phyloP scores from a whole-genome alignment of 441 rosid species.

The Euphorbia neoarborescens region DNA sequence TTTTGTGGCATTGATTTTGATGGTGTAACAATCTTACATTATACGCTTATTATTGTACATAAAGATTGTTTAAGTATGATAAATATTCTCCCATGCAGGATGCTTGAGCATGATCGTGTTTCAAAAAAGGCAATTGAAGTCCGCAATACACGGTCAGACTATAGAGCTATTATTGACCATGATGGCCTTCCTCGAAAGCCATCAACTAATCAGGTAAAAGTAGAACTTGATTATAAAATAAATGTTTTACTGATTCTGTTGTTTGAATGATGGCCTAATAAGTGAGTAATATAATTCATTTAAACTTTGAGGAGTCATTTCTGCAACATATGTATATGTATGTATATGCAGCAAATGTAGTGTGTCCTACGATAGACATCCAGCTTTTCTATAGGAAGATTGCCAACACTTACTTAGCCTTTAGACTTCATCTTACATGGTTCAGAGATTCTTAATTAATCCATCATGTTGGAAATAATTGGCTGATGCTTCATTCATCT shows the following conservation, averaged over 20 bases:
- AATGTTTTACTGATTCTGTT: not conserved
- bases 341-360: not conserved
- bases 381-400: not conserved
- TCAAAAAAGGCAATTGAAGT: constrained; percentile 63
- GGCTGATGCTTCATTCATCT: not conserved
- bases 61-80: constrained; percentile 12
- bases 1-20: not conserved
- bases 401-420: not conserved
- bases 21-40: not conserved
- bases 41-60: not conserved
- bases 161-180: constrained; percentile 74
- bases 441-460: not conserved
- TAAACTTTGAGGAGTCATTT: not conserved
- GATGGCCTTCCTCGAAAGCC: constrained; percentile 74
- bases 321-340: not conserved
- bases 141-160: constrained; percentile 49
- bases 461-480: constrained; percentile 1
- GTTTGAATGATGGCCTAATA: not conserved
- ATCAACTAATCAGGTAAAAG: constrained; percentile 44
- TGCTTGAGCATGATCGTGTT: constrained; percentile 48
- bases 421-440: not conserved
- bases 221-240: not conserved
- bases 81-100: constrained; percentile 33
- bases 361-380: not conserved
- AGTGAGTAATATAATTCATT: not conserved